These are phyloP conservation scores for Beauveria bassiana DNA, from an alignment of 2,329 filamentous ascomycete genomes.

Conservation along the genomic window DNA sequence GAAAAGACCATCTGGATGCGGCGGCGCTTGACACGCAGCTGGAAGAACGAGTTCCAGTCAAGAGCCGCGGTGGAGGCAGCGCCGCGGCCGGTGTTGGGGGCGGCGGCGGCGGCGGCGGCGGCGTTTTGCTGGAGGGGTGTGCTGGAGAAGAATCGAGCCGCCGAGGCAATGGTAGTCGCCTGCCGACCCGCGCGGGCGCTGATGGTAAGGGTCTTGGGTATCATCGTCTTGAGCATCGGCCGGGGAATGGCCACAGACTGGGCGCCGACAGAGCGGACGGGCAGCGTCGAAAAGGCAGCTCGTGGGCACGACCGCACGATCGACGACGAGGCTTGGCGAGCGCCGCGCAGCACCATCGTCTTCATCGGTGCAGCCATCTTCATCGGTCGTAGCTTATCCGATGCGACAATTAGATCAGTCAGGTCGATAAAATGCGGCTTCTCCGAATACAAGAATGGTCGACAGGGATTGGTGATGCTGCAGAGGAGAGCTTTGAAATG, in stretches of 20 bases:
- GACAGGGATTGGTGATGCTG: background rate
- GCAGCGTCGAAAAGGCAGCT: slow-evolving; percentile 2
- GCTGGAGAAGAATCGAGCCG: slow-evolving; percentile 16
- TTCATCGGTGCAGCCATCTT: slow-evolving; percentile 9
- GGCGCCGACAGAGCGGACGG: background rate
- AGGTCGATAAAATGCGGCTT: background rate
- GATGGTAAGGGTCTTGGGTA: slow-evolving; percentile 13
- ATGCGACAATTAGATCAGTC: background rate
- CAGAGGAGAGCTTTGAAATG: background rate
- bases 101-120: slow-evolving; percentile 18
- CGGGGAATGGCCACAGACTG: background rate
- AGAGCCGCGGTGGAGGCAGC: slow-evolving; percentile 35
- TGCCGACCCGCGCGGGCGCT: background rate
- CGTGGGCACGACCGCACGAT: background rate
- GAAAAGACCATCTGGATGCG: slow-evolving; percentile 77
- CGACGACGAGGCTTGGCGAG: slow-evolving; percentile 1
- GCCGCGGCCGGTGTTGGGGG: slow-evolving; percentile 21
- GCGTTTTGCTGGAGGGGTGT: slow-evolving; percentile 14
- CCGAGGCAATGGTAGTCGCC: slow-evolving; percentile 7
- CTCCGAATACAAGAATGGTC: background rate
- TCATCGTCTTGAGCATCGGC: background rate
- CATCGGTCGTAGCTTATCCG: background rate
- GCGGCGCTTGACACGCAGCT: slow-evolving; percentile 76
- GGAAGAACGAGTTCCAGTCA: slow-evolving; percentile 90
- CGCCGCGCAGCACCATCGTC: slow-evolving; percentile 7